These are phyloP conservation scores for Clonostachys solani DNA, from an alignment of 2,329 filamentous ascomycete genomes.

Conservation along the genomic window DNA sequence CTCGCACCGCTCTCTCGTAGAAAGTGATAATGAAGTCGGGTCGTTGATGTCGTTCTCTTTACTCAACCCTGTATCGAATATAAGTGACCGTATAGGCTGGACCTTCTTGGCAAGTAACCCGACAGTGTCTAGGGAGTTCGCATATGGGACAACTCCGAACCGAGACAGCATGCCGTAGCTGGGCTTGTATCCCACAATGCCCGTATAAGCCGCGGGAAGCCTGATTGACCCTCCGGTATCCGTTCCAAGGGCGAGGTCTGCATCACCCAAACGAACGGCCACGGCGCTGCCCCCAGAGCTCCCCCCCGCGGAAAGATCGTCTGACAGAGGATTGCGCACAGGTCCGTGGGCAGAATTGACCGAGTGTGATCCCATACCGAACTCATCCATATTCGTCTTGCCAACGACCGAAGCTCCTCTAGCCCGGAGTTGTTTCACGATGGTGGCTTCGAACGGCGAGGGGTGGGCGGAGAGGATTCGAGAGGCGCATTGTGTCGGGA, in stretches of 20 bases:
- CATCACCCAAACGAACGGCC: constrained; percentile 62
- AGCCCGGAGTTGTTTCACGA: constrained; percentile 63
- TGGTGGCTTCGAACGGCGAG: constrained; percentile 79
- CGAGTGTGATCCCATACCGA: constrained; percentile 91
- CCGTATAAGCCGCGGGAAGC: constrained; percentile 83
- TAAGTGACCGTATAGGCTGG: constrained; percentile 42
- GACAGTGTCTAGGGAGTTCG: constrained; percentile 89
- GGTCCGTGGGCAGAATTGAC: constrained; percentile 63
- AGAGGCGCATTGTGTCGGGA: constrained; percentile 83
- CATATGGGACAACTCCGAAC: constrained; percentile 85
- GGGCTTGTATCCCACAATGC: constrained; percentile 82
- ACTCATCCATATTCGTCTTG: constrained; percentile 94
- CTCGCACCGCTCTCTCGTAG: constrained; percentile 48
- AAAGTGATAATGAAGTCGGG: constrained; percentile 63
- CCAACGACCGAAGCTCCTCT: constrained; percentile 62
- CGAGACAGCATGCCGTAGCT: constrained; percentile 85
- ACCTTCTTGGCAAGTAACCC: constrained; percentile 64
- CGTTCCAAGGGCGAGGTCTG: constrained; percentile 72
- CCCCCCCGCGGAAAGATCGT: constrained; percentile 66
- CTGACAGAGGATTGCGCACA: constrained; percentile 48
- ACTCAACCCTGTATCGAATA: constrained; percentile 44
- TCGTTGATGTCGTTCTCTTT: constrained; percentile 61
- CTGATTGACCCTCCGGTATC: constrained; percentile 90
- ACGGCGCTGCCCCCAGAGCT: constrained; percentile 94
- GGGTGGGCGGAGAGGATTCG: constrained; percentile 64